phyloP scores from a whole-genome alignment of 495 filamentous ascomycete genomes.

The Thermochaetoides thermophila region DNA sequence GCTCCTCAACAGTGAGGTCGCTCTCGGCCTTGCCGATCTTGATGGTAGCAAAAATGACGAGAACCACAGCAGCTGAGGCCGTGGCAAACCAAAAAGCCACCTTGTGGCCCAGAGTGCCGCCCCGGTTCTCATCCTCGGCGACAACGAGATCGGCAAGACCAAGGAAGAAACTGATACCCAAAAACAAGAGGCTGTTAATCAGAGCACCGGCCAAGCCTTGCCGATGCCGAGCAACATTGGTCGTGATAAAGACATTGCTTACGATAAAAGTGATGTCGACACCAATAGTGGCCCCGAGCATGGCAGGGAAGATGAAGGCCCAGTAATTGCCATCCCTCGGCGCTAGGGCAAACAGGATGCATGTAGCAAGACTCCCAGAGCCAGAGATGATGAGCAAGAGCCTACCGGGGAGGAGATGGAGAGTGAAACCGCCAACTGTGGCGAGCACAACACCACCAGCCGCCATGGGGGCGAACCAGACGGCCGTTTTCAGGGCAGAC shows the following conservation, averaged over 20 bases:
- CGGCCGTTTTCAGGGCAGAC: conserved; percentile 53
- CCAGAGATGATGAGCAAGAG: conserved; percentile 54
- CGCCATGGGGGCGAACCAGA: conserved; percentile 68
- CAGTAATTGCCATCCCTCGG: conserved; percentile 42
- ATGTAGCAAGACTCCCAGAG: conserved; percentile 46
- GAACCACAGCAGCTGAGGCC: conserved; percentile 37
- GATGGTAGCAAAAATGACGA: conserved; percentile 47
- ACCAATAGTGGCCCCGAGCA: conserved; percentile 67
- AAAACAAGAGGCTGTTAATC: conserved; percentile 41
- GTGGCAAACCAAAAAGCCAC: conserved; percentile 56
- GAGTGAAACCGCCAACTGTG: conserved; percentile 54
- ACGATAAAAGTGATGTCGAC: conserved; percentile 78
- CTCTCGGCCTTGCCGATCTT: conserved; percentile 51
- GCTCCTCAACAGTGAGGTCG: conserved; percentile 37
- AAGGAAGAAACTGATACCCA: conserved; percentile 75
- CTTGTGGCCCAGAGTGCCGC: conserved; percentile 39
- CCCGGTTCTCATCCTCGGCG: conserved; percentile 30
- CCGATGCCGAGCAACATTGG: conserved; percentile 47
- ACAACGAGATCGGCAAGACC: conserved; percentile 58
- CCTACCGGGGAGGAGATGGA: conserved; percentile 62
- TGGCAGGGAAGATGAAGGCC: conserved; percentile 64
- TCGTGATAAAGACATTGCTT: conserved; percentile 74
- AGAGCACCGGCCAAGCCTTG: conserved; percentile 66
- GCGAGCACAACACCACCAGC: conserved; percentile 60
- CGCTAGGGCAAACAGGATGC: conserved; percentile 57